Conservation (phyloP, 768 basidiomycete species). For the Auriculariales sp. region DNA sequence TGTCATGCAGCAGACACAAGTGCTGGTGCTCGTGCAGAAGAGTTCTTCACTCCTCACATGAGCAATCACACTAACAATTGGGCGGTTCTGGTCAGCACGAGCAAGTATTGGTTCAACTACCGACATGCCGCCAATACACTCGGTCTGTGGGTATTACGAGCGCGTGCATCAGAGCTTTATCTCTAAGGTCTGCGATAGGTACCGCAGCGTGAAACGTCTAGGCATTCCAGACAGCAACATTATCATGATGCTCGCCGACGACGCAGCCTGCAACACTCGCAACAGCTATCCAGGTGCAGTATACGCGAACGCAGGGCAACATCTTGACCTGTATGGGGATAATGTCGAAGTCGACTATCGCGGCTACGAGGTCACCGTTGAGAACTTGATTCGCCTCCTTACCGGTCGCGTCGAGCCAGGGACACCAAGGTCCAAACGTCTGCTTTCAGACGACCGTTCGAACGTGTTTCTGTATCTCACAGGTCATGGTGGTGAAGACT, state of each 20-base stretch:
- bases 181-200: slow-evolving; percentile 35
- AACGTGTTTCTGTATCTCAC: slow-evolving; percentile 98
- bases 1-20: background rate
- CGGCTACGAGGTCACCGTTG: slow-evolving; percentile 94
- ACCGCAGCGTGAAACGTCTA: slow-evolving; percentile 92
- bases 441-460: slow-evolving; percentile 77
- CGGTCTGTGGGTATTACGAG: slow-evolving; percentile 55
- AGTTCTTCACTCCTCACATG: slow-evolving; percentile 6
- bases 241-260: slow-evolving; percentile 97
- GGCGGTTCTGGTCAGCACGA: slow-evolving; percentile 93
- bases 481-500: slow-evolving; percentile 95
- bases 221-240: slow-evolving; percentile 98
- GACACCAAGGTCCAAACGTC: slow-evolving; percentile 81
- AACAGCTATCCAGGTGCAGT: slow-evolving; percentile 89
- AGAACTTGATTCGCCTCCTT: slow-evolving; percentile 83
- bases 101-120: slow-evolving; percentile 98
- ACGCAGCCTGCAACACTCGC: slow-evolving; percentile 83
- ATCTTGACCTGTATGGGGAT: slow-evolving; percentile 85
- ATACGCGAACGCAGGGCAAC: slow-evolving; percentile 72
- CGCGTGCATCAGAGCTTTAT: background rate
- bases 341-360: slow-evolving; percentile 97
- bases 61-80: slow-evolving; percentile 85
- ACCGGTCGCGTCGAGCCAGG: slow-evolving; percentile 86
- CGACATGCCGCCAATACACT: slow-evolving; percentile 98
- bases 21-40: background rate